Conservation (phyloP, 2,329 filamentous ascomycete species). For the Hirsutella thompsonii region DNA sequence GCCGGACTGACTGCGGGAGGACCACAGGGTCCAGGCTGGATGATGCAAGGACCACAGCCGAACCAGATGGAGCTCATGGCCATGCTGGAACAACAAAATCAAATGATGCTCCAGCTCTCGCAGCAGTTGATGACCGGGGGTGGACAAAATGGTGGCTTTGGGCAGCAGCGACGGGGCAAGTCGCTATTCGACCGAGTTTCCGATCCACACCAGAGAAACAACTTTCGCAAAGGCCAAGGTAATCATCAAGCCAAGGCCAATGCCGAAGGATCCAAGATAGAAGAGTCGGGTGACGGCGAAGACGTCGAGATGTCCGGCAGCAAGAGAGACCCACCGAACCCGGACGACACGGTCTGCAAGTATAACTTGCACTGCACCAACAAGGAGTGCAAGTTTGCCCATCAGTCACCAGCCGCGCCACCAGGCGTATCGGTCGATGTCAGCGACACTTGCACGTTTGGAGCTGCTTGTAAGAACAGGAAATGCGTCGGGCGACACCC, state of each 20-base stretch:
- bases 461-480: constrained; percentile 85
- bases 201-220: constrained; percentile 30
- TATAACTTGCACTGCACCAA: constrained; percentile 85
- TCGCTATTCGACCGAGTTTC: constrained; percentile 68
- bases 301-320: constrained; percentile 51
- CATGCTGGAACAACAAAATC: constrained; percentile 80
- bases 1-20: constrained; percentile 29
- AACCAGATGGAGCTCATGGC: constrained; percentile 48
- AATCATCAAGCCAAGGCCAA: constrained; percentile 23
- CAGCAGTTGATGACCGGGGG: constrained; percentile 48
- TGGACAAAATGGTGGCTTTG: constrained; percentile 25
- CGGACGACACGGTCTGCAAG: constrained; percentile 66
- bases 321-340: constrained; percentile 40
- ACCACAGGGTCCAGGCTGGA: constrained; percentile 27
- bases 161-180: constrained; percentile 30
- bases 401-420: constrained; percentile 84
- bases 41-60: constrained; percentile 31
- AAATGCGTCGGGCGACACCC: constrained; percentile 91
- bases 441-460: constrained; percentile 68
- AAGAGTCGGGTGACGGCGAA: constrained; percentile 29
- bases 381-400: constrained; percentile 80
- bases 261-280: constrained; percentile 19
- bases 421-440: constrained; percentile 67
- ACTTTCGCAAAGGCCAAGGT: constrained; percentile 37
- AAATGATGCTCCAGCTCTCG: constrained; percentile 69